A percentile compares a stretch with the other conserved stretches of the same genome.
Evolutionary conservation across 2,329 filamentous ascomycete genomes (phyloP).

Genomic region (Myriosclerotinia duriaeana): DNA sequence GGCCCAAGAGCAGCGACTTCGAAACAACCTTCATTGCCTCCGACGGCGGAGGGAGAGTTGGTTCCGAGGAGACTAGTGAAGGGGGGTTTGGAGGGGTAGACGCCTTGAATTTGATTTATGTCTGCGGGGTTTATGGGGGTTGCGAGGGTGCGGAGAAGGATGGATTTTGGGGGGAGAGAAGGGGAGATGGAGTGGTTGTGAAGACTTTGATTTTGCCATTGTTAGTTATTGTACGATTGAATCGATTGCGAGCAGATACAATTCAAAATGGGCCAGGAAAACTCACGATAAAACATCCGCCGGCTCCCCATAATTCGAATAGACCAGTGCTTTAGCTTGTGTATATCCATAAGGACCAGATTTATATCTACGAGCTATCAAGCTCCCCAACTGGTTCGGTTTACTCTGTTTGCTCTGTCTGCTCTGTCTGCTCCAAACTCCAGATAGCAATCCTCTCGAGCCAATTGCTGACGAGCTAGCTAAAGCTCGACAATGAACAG

Average conservation of each 20-base stretch:
- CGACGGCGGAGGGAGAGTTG: slow-evolving; percentile 69
- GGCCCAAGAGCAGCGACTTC: slow-evolving; percentile 75
- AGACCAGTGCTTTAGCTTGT: slow-evolving; percentile 79
- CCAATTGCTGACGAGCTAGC: background rate
- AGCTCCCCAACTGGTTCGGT: slow-evolving; percentile 9
- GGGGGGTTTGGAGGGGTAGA: slow-evolving; percentile 81
- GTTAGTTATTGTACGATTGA: slow-evolving; percentile 22
- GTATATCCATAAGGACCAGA: slow-evolving; percentile 73
- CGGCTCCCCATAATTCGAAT: slow-evolving; percentile 73
- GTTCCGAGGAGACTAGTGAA: slow-evolving; percentile 79
- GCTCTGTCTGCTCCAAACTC: background rate
- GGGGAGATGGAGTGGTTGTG: slow-evolving; percentile 78
- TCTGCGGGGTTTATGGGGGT: slow-evolving; percentile 95
- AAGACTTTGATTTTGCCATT: slow-evolving; percentile 47
- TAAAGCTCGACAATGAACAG: background rate
- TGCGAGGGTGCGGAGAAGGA: slow-evolving; percentile 85
- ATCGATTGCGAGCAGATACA: too few relatives aligned
- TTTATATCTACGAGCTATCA: slow-evolving; percentile 44
- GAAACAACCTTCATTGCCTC: slow-evolving; percentile 90
- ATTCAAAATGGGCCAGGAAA: background rate
- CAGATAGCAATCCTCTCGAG: background rate
- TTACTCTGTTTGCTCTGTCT: background rate
- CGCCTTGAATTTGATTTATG: slow-evolving; percentile 96
- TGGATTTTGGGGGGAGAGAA: slow-evolving; percentile 60
- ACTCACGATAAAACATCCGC: slow-evolving; percentile 63